Evolutionary conservation across 2,329 filamentous ascomycete genomes (phyloP).

Genomic region (Paraphaeosphaeria minitans): DNA sequence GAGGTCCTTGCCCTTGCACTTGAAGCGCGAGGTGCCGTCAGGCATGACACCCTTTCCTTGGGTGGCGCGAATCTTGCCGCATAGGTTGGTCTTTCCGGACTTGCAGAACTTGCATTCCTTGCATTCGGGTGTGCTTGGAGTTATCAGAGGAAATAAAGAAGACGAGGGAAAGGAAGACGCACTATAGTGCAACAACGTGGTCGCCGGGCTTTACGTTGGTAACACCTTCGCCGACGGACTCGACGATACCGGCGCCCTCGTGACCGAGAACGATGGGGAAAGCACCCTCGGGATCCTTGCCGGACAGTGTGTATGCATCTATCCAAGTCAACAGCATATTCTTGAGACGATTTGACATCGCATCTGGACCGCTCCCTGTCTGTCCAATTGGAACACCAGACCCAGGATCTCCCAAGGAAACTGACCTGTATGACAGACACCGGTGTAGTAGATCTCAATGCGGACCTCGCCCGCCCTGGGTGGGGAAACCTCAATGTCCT

Average conservation of each 20-base stretch:
- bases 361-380: not conserved
- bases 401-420: not conserved
- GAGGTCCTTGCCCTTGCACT: constrained; percentile 90
- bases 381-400: not conserved
- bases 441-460: constrained; percentile 96
- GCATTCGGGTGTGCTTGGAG: constrained; percentile 86
- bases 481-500: constrained; percentile 89
- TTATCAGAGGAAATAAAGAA: constrained; percentile 22
- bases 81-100: constrained; percentile 98
- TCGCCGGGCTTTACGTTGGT: constrained; percentile 93
- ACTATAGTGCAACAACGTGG: constrained; percentile 66
- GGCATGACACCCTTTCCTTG: constrained; percentile 97
- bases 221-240: constrained; percentile 82
- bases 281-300: constrained; percentile 88
- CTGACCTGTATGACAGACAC: constrained; percentile 95
- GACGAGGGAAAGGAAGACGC: constrained; percentile 20
- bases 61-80: constrained; percentile 96
- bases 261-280: constrained; percentile 52
- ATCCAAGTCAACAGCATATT: not conserved
- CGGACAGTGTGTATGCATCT: constrained; percentile 68
- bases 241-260: constrained; percentile 51
- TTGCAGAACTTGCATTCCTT: constrained; percentile 99
- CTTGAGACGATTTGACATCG: not conserved
- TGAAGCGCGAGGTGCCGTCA: constrained; percentile 93
- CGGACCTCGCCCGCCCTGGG: constrained; percentile 93